phyloP scores from a whole-genome alignment of 345 rosid genomes.

The Syzygium jambos region DNA sequence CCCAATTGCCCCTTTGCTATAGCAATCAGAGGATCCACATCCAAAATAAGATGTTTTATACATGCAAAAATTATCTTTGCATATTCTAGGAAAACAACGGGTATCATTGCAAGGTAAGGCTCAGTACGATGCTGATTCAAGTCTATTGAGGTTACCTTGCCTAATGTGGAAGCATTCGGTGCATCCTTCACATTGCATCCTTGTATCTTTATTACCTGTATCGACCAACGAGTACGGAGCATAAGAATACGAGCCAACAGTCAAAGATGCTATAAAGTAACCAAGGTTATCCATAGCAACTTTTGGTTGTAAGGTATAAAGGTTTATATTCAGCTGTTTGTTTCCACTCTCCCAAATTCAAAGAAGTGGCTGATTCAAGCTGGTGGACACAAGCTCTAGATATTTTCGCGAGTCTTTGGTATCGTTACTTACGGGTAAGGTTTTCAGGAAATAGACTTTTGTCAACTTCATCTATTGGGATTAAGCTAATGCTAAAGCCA shows the following conservation, averaged over 20 bases:
- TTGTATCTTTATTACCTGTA: neutral
- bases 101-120: fast-evolving
- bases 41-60: neutral
- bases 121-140: neutral
- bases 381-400: fast-evolving
- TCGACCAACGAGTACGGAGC: neutral
- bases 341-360: fast-evolving
- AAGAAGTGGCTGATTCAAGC: neutral
- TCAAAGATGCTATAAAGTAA: neutral
- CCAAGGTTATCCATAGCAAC: neutral
- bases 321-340: neutral
- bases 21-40: neutral
- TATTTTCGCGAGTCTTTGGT: neutral
- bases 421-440: fast-evolving
- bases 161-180: neutral
- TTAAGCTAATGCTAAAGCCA: neutral
- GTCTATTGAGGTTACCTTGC: neutral
- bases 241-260: neutral
- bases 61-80: neutral
- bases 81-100: neutral
- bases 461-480: neutral
- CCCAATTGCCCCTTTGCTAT: no score
- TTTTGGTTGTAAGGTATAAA: neutral
- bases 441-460: neutral
- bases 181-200: neutral